Conservation (phyloP, 257 asterid species). For the Catharanthus roseus region DNA sequence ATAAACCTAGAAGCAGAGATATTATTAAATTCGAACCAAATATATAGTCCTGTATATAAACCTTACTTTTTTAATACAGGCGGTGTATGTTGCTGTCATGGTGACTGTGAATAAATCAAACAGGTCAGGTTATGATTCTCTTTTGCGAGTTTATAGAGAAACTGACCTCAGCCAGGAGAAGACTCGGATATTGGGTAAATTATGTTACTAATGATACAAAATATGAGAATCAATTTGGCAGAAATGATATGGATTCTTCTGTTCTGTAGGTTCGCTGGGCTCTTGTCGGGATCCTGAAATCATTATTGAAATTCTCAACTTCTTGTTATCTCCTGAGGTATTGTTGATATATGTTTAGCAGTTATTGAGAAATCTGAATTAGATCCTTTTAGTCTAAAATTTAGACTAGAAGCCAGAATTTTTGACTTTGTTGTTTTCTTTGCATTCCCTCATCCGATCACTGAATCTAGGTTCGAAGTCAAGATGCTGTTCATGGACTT, state of each 20-base stretch:
- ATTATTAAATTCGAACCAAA: not conserved
- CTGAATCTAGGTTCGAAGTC: conserved; percentile 75
- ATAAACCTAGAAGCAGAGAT: not conserved
- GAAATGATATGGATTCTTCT: conserved; percentile 18
- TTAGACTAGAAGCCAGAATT: conserved; percentile 2
- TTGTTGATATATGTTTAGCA: conserved; percentile 9
- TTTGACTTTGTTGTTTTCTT: not conserved
- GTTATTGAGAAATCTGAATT: not conserved
- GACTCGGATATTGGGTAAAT: conserved; percentile 68
- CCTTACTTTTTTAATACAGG: conserved; percentile 35
- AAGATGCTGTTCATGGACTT: conserved; percentile 78
- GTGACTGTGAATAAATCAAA: conserved; percentile 52
- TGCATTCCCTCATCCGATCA: conserved; percentile 4
- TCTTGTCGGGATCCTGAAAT: conserved; percentile 76
- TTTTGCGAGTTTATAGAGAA: conserved; percentile 70
- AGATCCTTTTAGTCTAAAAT: conserved; percentile 3
- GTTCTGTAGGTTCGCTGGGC: conserved; percentile 55
- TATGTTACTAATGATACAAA: not conserved
- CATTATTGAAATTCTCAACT: conserved; percentile 60
- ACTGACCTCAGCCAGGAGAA: conserved; percentile 97
- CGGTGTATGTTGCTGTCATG: conserved; percentile 80
- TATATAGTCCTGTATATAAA: not conserved
- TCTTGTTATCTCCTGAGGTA: conserved; percentile 77
- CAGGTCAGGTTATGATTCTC: conserved; percentile 74
- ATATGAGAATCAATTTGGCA: conserved; percentile 9